Evolutionary conservation across 177 flowering plant species (phyloP).

Genomic region (Vitis hybrid): DNA sequence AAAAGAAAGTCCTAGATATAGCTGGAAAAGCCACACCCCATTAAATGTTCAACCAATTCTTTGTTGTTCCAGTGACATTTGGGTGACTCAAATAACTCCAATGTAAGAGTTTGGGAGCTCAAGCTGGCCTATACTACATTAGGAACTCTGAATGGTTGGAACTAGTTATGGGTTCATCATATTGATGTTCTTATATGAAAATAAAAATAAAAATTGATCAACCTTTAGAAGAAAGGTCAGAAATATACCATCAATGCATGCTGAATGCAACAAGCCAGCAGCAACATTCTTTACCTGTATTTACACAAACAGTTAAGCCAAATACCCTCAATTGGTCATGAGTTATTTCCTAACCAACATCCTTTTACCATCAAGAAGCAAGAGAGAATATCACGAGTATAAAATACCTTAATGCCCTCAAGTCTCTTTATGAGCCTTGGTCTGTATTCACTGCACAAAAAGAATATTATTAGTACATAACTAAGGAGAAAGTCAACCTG

Average conservation of each 20-base stretch:
- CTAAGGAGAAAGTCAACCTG: background rate
- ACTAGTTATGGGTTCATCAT: too few relatives aligned
- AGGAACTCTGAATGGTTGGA: too few relatives aligned
- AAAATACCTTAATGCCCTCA: slow-evolving; percentile 68
- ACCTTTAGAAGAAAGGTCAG: background rate
- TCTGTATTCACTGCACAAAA: slow-evolving; percentile 72
- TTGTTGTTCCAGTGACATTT: too few relatives aligned
- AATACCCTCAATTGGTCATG: background rate
- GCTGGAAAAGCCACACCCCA: background rate
- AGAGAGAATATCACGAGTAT: background rate
- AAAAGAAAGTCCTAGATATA: background rate
- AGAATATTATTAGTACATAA: background rate
- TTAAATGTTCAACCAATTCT: background rate
- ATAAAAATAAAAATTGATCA: background rate
- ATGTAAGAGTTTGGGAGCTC: too few relatives aligned
- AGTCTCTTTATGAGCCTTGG: slow-evolving; percentile 83
- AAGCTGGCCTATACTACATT: too few relatives aligned
- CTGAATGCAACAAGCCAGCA: slow-evolving; percentile 92
- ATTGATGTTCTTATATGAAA: too few relatives aligned
- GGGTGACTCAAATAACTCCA: too few relatives aligned
- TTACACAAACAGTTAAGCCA: slow-evolving; percentile 8
- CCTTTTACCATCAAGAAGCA: slow-evolving; percentile 2
- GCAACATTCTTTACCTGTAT: slow-evolving; percentile 68
- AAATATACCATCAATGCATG: slow-evolving; percentile 69
- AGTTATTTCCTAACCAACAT: background rate